A percentile compares a stretch with the other conserved stretches of the same genome.
Conservation (phyloP, 192 early-diverging fungal species). For the Coemansia sp. region DNA sequence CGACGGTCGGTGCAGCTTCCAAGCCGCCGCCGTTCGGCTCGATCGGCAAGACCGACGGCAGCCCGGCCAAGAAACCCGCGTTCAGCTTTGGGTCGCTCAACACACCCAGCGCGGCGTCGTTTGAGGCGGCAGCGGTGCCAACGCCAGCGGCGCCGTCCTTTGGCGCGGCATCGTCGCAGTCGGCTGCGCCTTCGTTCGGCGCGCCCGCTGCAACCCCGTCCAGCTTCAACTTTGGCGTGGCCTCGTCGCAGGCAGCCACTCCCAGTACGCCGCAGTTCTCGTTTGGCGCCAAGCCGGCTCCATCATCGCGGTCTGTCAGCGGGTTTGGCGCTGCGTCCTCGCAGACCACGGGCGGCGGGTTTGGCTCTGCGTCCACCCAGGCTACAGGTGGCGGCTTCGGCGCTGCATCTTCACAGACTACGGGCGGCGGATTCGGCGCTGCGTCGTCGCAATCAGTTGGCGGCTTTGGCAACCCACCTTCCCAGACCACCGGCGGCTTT, state of each 20-base stretch:
- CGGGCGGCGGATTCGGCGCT: constrained; percentile 15
- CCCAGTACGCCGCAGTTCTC: constrained; percentile 17
- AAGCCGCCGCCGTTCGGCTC: constrained; percentile 12
- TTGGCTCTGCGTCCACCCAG: constrained; percentile 8
- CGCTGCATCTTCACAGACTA: not conserved
- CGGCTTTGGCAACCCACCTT: constrained; percentile 8
- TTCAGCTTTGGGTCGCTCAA: constrained; percentile 28
- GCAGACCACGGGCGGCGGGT: constrained; percentile 3
- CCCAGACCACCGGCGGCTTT: constrained; percentile 8
- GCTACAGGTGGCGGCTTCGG: not conserved
- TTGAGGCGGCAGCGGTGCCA: constrained; percentile 25
- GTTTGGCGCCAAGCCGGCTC: constrained; percentile 19
- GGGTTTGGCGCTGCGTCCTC: constrained; percentile 20
- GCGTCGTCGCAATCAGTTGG: constrained; percentile 9
- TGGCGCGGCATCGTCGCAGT: constrained; percentile 1
- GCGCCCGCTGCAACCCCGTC: constrained; percentile 31
- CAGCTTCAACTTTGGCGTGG: constrained; percentile 26
- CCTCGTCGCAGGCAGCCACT: constrained; percentile 26
- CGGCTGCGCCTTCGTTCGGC: constrained; percentile 27
- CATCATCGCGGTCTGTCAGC: constrained; percentile 1
- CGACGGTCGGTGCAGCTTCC: not conserved
- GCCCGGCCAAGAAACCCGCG: constrained; percentile 17
- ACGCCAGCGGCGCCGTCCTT: constrained; percentile 36
- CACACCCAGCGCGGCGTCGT: constrained; percentile 45
- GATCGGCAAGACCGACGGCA: constrained; percentile 2